These are phyloP conservation scores for Entamoeba invadens DNA, from an alignment of 208 protist species.

Conservation along the genomic window DNA sequence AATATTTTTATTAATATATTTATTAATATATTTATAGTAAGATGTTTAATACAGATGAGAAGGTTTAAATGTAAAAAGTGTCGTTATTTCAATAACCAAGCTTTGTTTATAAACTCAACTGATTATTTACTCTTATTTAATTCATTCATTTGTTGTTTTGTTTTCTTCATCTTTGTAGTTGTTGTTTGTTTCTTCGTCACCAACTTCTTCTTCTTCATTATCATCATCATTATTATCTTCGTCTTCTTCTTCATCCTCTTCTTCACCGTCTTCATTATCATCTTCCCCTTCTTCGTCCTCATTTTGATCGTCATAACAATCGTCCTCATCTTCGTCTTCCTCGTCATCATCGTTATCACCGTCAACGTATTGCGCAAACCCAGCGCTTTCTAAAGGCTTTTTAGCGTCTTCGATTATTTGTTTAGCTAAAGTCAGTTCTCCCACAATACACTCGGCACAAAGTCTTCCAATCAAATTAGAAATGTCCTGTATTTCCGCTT, in stretches of 20 bases:
- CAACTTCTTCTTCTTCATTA: not conserved
- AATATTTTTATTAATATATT: no score
- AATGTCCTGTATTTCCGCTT: not conserved
- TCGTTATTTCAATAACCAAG: no score
- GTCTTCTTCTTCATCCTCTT: not conserved
- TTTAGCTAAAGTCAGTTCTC: not conserved
- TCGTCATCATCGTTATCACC: not conserved
- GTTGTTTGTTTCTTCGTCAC: not conserved
- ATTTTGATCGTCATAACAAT: not conserved
- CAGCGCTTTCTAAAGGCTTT: not conserved
- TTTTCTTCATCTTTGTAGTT: no score
- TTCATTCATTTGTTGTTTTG: no score
- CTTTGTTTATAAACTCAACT: no score
- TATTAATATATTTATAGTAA: no score
- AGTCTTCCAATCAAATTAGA: not conserved
- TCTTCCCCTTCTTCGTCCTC: not conserved
- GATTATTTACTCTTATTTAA: no score
- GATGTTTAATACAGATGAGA: no score
- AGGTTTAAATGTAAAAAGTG: no score
- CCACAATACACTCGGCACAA: not conserved
- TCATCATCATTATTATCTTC: not conserved
- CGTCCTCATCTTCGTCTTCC: not conserved
- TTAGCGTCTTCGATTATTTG: not conserved
- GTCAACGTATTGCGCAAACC: not conserved
- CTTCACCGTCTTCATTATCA: not conserved